These are phyloP conservation scores for Panus rudis DNA, from an alignment of 768 basidiomycete species.

Conservation along the genomic window DNA sequence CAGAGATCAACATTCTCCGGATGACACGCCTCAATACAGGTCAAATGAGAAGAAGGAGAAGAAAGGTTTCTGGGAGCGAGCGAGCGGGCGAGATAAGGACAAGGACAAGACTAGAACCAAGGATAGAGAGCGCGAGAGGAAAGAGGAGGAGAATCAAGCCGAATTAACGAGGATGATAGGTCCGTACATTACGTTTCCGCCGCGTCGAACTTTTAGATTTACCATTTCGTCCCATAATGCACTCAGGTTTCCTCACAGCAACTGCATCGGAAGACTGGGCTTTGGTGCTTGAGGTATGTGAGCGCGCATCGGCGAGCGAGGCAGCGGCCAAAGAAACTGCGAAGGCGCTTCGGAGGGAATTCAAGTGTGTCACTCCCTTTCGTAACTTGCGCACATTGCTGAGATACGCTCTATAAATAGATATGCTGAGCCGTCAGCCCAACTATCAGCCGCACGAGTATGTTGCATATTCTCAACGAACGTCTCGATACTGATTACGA, in stretches of 20 bases:
- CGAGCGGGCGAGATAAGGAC: constrained; percentile 28
- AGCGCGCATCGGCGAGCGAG: constrained; percentile 69
- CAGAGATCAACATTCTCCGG: constrained; percentile 18
- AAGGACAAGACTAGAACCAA: constrained; percentile 44
- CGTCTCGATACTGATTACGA: background rate
- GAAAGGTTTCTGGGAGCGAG: constrained; percentile 47
- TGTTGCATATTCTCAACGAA: constrained; percentile 18
- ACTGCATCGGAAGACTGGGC: constrained; percentile 79
- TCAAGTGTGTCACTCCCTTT: constrained; percentile 52
- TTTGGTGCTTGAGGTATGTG: constrained; percentile 80
- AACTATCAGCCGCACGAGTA: constrained; percentile 71
- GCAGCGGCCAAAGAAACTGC: constrained; percentile 77
- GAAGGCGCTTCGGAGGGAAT: constrained; percentile 73
- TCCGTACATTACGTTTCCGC: constrained; percentile 19
- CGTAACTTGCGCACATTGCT: no score
- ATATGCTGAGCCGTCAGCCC: constrained; percentile 68
- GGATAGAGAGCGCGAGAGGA: constrained; percentile 30
- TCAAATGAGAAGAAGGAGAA: constrained; percentile 40
- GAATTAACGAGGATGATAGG: constrained; percentile 71
- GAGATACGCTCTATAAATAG: constrained; percentile 28
- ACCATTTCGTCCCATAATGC: no score
- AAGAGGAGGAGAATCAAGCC: constrained; percentile 38
- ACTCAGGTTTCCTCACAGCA: constrained; percentile 64
- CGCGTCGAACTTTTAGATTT: background rate
- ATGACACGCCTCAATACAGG: constrained; percentile 20